Evolutionary conservation across 2,329 filamentous ascomycete species (phyloP), one percentile per base, ranked within the genome.

Genomic region (Penicillium sclerotigenum): DNA sequence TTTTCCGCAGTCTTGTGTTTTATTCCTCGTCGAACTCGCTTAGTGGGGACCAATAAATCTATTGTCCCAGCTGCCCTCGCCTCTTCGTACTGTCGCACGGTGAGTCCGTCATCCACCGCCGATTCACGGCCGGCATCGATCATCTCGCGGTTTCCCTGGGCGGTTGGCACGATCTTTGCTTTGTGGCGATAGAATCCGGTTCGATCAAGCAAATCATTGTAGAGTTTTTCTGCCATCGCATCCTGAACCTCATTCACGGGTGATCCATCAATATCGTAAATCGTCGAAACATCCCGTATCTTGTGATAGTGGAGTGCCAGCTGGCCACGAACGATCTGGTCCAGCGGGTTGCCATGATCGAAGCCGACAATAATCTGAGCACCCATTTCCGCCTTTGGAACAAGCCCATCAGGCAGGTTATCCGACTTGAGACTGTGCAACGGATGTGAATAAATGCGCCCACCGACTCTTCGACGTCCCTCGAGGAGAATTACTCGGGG

Each of bases 351-450:
- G 18, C 95, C 95, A 62, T 90, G 85, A 63, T 97, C 91, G 71
- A 97, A 99, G 0, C 94, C 94, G 33, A 95, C 97, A 59, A 99
- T 91, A 58, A 99, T 97, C 81, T 99, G 96, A 53, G 93, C 94
- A 28, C 94, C 94, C 87, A 97, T 95, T 72, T 99, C 94, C 31
- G 91, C 94, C 20, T 92, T 97, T 68, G 88, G 88, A 48, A 75
- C 83, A 71, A 81, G 83, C 74, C 79, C 70, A 62, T 79, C 66
- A 70, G 80, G 75, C 69, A 85, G 64, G 61, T 76, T 74, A 68
- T 79, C 69, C 54, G 79, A 73, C 71, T 83, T 72, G 78, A 88
- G 77, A 77, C 85, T 81, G 79, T 77, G 78, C 58, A 87, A 73
- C 45, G 83, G 84, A 69, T 87, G 91, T 51, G 94, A 99, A 74